A percentile compares a stretch with the other conserved stretches of the same genome.
Evolutionary conservation across 1,139 yeast species (phyloP).

Genomic region (Spencermartinsiella ligniputridi): DNA sequence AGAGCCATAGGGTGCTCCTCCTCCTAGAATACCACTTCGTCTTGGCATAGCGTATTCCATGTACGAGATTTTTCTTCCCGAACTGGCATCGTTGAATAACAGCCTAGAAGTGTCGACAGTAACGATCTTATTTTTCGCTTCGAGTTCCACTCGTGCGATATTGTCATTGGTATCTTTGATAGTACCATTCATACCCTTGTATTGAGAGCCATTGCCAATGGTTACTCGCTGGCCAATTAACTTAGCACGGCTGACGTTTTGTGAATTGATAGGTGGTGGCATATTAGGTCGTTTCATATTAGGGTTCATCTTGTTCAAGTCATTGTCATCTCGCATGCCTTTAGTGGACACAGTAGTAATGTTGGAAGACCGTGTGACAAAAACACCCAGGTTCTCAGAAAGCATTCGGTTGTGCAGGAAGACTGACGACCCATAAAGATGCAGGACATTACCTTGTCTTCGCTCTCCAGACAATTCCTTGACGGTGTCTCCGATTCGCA

Average conservation of each 20-base stretch:
- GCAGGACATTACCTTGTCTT: constrained; percentile 84
- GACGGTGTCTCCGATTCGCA: constrained; percentile 87
- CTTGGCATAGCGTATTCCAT: constrained; percentile 67
- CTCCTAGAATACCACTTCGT: constrained; percentile 18
- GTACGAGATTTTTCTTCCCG: constrained; percentile 65
- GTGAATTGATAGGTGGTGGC: constrained; percentile 44
- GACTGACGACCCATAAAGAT: constrained; percentile 73
- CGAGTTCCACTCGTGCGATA: constrained; percentile 86
- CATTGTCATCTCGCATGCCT: constrained; percentile 55
- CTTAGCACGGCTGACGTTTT: constrained; percentile 15
- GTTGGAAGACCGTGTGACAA: constrained; percentile 70
- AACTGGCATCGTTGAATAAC: constrained; percentile 62
- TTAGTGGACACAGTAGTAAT: constrained; percentile 83
- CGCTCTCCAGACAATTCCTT: constrained; percentile 74
- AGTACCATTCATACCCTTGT: constrained; percentile 91
- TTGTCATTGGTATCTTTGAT: constrained; percentile 91
- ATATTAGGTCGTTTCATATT: constrained; percentile 47
- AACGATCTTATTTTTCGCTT: constrained; percentile 83
- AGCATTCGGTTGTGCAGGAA: constrained; percentile 78
- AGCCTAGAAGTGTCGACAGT: constrained; percentile 78
- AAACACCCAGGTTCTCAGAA: constrained; percentile 85
- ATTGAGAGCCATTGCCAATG: constrained; percentile 78
- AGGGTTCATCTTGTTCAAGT: constrained; percentile 79
- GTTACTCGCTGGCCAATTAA: constrained; percentile 68
- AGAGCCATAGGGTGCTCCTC: constrained; percentile 30